Base-by-base conservation (phyloP, 2,329 filamentous ascomycete genomes). In the Lasiodiplodia gonubiensis region DNA sequence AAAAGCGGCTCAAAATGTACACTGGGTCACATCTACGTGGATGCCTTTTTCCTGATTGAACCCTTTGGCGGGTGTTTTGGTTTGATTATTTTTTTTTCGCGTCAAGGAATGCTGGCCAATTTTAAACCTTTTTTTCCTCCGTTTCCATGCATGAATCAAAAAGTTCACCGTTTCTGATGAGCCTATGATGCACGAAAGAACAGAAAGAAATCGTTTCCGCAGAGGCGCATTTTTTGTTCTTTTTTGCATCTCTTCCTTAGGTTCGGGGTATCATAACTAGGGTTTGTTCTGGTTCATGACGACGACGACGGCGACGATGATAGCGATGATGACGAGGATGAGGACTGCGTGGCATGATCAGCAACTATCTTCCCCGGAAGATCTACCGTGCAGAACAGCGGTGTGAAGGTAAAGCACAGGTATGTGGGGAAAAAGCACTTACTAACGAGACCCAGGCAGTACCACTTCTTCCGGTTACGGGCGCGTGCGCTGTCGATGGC, bases 381-480 rank as follows among this genome's bases (percentile, higher is more conserved):
- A 55, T 65, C 67, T 66, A 23, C 18, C 16, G 46, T 30, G 46
- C 60, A 33, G 42, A 52, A 46, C 42, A 52, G 37, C 48, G 55
- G 54, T 63, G 59, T 23, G 25, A 46, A 39, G 7, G 37, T 35
- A 35, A 48, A 39, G 23, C 49, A 30, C 18, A 35, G 10, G 12
- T 27, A 6, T 53, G 59, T 30, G 39, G 49, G 39, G 55, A 53
- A 33, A 49, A 52, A 27, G 37, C 42, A 52, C 67, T 66, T 66
- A 68, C 67, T 35, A 46, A 85, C 82, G 75, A 97, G 92, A 74
- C 90, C 89, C 72, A 97, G 82, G 84, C 93, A 97, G 78, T 92
- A 94, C 94, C 93, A 97, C 91, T 97, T 97, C 93, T 96, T 97
- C 91, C 92, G 73, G 88, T 87, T 77, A 66, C 76, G 74, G 70